phyloP scores from a whole-genome alignment of 1,284 basidiomycete genomes.

The Sporisorium reilianum region DNA sequence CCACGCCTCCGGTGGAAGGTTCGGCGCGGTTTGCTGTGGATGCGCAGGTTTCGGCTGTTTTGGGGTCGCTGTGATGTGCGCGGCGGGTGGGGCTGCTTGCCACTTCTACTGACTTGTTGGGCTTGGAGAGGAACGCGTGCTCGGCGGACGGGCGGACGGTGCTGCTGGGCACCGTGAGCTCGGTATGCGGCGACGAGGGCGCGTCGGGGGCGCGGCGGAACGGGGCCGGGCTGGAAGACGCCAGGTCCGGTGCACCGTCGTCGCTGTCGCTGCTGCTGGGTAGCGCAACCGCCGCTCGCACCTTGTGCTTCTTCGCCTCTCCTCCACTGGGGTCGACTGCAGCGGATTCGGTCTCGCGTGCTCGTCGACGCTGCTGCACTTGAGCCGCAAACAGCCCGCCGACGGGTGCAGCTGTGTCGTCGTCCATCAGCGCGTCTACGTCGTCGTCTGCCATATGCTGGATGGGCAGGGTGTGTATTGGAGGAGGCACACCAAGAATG shows the following conservation, averaged over 20 bases:
- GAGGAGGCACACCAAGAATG: constrained; percentile 6
- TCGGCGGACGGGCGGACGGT: constrained; percentile 6
- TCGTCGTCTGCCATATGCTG: background rate
- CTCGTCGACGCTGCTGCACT: constrained; percentile 27
- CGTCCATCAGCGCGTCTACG: constrained; percentile 27
- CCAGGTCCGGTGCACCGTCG: constrained; percentile 9
- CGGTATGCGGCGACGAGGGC: constrained; percentile 33
- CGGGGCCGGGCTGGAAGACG: constrained; percentile 17
- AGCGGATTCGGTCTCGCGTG: constrained; percentile 6
- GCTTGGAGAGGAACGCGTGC: background rate
- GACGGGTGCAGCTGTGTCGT: background rate
- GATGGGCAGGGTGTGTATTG: background rate
- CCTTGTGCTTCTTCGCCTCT: constrained; percentile 22
- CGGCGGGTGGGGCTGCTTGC: constrained; percentile 12
- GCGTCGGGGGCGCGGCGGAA: background rate
- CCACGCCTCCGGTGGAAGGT: background rate
- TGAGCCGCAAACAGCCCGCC: constrained; percentile 45
- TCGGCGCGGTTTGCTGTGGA: too few species aligned
- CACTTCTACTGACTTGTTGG: too few species aligned
- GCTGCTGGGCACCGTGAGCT: constrained; percentile 35
- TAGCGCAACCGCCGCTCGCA: background rate
- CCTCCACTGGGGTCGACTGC: background rate
- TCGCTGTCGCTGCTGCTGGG: constrained; percentile 20
- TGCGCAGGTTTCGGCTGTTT: background rate
- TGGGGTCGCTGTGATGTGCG: too few species aligned